A percentile compares a stretch with the other conserved stretches of the same genome.
phyloP scores from a whole-genome alignment of 345 rosid genomes.

The Balakata baccata region DNA sequence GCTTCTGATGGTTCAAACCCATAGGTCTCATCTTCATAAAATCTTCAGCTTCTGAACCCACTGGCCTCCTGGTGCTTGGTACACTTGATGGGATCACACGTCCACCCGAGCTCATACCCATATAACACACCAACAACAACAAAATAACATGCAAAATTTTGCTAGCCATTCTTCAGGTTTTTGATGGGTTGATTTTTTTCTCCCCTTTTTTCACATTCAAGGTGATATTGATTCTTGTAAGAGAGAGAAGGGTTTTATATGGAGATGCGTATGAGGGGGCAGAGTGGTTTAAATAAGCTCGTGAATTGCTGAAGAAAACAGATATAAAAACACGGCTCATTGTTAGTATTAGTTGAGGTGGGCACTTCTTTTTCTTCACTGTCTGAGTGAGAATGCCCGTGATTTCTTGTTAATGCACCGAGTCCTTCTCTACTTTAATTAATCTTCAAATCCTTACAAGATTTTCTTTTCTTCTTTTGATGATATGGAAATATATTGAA shows the following conservation, averaged over 20 bases:
- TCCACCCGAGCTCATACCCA: slow-evolving; percentile 22
- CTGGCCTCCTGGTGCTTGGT: slow-evolving; percentile 63
- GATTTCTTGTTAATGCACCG: slow-evolving; percentile 42
- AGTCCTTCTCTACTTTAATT: background rate
- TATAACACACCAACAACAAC: slow-evolving; percentile 15
- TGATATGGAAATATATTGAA: background rate
- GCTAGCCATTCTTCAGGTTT: slow-evolving; percentile 1
- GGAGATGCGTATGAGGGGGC: slow-evolving; percentile 10
- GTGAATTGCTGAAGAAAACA: slow-evolving; percentile 45
- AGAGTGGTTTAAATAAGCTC: slow-evolving; percentile 56
- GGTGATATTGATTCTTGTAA: too few relatives aligned
- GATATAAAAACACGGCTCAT: background rate
- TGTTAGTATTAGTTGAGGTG: too few relatives aligned
- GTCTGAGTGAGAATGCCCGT: slow-evolving; percentile 47
- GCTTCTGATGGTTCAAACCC: slow-evolving; percentile 21
- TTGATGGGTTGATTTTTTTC: background rate
- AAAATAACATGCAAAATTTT: slow-evolving; percentile 7
- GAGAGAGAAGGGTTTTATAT: slow-evolving; percentile 1
- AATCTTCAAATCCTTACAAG: background rate
- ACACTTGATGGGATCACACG: slow-evolving; percentile 51
- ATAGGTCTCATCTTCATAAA: slow-evolving; percentile 44
- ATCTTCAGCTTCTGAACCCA: slow-evolving; percentile 22
- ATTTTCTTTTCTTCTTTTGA: background rate
- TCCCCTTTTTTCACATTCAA: background rate
- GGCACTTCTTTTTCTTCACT: slow-evolving; percentile 8